A percentile compares a stretch with the other conserved stretches of the same genome.
These are phyloP conservation scores for Talaromyces stipitatus DNA, from an alignment of 495 filamentous ascomycete genomes.

Conservation along the genomic window DNA sequence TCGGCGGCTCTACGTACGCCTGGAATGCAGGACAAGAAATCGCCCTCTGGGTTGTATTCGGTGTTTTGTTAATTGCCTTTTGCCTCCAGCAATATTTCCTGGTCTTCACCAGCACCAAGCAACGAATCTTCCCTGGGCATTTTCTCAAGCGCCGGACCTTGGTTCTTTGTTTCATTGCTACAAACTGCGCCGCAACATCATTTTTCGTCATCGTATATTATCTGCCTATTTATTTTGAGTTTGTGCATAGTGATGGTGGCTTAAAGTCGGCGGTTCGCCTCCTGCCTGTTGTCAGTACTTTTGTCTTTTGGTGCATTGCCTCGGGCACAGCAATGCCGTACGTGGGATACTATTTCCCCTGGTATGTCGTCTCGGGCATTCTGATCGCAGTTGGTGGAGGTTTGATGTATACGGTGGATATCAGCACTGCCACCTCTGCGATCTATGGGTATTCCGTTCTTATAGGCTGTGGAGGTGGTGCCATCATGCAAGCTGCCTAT, in stretches of 20 bases:
- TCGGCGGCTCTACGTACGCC: constrained; percentile 17
- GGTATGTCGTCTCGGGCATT: constrained; percentile 41
- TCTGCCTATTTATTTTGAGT: constrained; percentile 44
- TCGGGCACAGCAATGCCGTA: constrained; percentile 39
- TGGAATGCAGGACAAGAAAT: constrained; percentile 42
- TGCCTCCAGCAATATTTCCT: constrained; percentile 43
- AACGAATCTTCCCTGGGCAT: constrained; percentile 48
- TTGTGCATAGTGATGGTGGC: constrained; percentile 25
- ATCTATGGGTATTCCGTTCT: constrained; percentile 44
- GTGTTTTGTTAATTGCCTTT: constrained; percentile 33
- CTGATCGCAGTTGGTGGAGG: constrained; percentile 38
- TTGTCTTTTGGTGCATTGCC: constrained; percentile 13
- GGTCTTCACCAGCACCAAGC: constrained; percentile 36
- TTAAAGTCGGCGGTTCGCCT: constrained; percentile 32
- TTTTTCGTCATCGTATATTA: constrained; percentile 37
- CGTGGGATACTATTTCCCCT: constrained; percentile 45
- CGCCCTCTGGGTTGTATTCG: constrained; percentile 38
- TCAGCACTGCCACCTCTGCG: constrained; percentile 17
- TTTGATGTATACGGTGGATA: constrained; percentile 26
- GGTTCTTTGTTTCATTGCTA: constrained; percentile 8
- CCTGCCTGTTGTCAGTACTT: constrained; percentile 17
- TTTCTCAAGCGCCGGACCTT: constrained; percentile 33
- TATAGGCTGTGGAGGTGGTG: constrained; percentile 45
- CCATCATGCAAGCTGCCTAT: constrained; percentile 45
- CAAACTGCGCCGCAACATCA: constrained; percentile 12